Base-by-base conservation (phyloP, 371 early-diverging fungal genomes). In the Mucor indicus region DNA sequence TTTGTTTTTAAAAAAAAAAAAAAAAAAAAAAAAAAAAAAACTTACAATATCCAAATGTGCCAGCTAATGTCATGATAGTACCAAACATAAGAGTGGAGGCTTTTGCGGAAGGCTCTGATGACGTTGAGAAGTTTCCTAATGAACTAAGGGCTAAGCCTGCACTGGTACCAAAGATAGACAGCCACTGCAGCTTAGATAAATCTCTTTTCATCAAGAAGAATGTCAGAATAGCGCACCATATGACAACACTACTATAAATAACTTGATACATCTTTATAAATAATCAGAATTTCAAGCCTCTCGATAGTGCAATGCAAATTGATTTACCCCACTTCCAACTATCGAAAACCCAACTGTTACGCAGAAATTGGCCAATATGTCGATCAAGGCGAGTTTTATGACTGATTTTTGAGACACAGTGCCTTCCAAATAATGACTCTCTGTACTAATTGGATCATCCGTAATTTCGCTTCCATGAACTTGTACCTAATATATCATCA, bases 341-440 rank as follows among this genome's bases (percentile, higher is more conserved):
- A 81, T 74, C 21, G 85, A 81, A 55, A 87, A 82, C 1, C 89
- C 91, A 30, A 85, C 57, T 2, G 86, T 89, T 3, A 86, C 79
- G 44, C 85, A 67, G 31, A 83, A 76, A 48, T 85, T 86, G 19
- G 84, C 88, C 23, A 80, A 49, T 9, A 87, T 81, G 53, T 90
- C 91, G 50, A 86, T 58, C 7, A 74, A 31, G 4, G 84, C 73
- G 23, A 82, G 56, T 30, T 70, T 70, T 6, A 85, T 66, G 12
- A 82, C 64, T 2, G 79, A 69, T 55, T 55, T 64, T 45, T 82
- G 79, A 21, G 64, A 59, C 1, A 80, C 48, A 25, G 61, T 61
- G 6, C 71, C 63, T 38, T 64, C 68, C n/a, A 43, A 27, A 44
- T 44, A 49, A 11, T 31, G 6, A 22, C 21, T 16, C 21, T 43